Percentiles rank a stretch among this genome's conserved stretches.
Conservation (phyloP, 305 asterid species). For the Ruellia speciosa region DNA sequence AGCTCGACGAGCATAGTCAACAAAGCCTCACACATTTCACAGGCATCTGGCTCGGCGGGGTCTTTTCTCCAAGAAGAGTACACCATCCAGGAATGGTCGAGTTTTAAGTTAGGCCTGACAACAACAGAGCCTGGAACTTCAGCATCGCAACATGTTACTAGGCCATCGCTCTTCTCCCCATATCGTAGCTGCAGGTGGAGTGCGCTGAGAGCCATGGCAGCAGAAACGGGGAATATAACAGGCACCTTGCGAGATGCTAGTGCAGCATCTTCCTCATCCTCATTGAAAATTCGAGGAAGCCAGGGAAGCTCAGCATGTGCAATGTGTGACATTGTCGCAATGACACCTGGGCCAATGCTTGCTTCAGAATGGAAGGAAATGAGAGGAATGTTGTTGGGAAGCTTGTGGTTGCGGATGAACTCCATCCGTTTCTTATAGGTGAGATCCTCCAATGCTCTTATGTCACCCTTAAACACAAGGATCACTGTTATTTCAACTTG, state of each 20-base stretch:
- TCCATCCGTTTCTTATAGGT: conserved; percentile 73
- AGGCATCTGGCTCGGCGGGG: conserved; percentile 46
- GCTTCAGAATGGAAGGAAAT: conserved; percentile 84
- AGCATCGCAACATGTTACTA: conserved; percentile 89
- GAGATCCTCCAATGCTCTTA: conserved; percentile 75
- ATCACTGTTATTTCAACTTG: background rate
- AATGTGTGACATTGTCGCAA: conserved; percentile 71
- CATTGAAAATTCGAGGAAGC: conserved; percentile 38
- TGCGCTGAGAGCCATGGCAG: conserved; percentile 62
- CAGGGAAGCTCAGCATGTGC: conserved; percentile 86
- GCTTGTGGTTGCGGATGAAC: conserved; percentile 54
- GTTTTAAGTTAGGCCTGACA: conserved; percentile 56
- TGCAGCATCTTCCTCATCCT: conserved; percentile 31
- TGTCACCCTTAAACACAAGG: conserved; percentile 58
- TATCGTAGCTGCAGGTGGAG: conserved; percentile 69
- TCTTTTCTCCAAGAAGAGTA: conserved; percentile 67
- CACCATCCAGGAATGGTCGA: conserved; percentile 93
- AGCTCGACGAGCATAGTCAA: conserved; percentile 65
- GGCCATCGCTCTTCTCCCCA: conserved; percentile 91
- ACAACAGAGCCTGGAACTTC: conserved; percentile 91
- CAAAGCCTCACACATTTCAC: conserved; percentile 84
- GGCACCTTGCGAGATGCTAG: conserved; percentile 52
- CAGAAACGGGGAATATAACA: conserved; percentile 67
- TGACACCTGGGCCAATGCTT: conserved; percentile 51
- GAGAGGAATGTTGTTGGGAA: conserved; percentile 63